Base-by-base conservation (phyloP, 495 filamentous ascomycete species). In the Bathelium albidoporum region DNA sequence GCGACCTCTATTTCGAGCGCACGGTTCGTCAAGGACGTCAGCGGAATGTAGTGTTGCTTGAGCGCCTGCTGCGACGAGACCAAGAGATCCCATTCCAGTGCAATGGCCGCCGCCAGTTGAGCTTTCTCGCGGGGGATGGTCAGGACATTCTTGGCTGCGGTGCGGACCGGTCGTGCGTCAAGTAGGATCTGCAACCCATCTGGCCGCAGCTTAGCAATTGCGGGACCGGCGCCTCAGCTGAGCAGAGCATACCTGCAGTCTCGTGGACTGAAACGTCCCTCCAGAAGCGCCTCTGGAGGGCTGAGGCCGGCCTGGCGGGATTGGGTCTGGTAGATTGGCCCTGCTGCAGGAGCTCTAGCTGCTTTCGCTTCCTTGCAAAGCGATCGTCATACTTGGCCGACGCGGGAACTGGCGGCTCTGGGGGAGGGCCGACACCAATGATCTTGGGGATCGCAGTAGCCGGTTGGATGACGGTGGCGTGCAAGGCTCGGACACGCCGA, bases 31-130 rank as follows among this genome's bases (percentile, higher is more conserved):
- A 97, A 79, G 29, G 89, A 91, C 5, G 95, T 97, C n/a, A 97
- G 71, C 4, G 94, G 94, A 61, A 96, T 91, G 1, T 91, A 81
- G 72, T 96, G 90, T 55, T 83, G 85, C 32, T 83, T 81, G 20
- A 85, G 73, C 0, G 91, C 91, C 71, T 97, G 88, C 64, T 88
- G 84, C 2, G 87, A 83, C 60, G 87, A 88, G 26, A 84, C 79
- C 61, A 97, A 83, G 43, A 86, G 80, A 71, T 95, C 90, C 94
- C 94, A 98, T 76, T 98, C 94, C 11, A 94, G 72, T 0, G 93
- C 94, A 58, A 98, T 83, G 31, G 89, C 87, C 29, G 83, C 78
- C n/a, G 95, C 94, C 16, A 98, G 86, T 62, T 90, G 82, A 14
- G 86, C 85, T 71, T 97, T 97, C 59, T 79, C 79, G 0, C 75